These are phyloP conservation scores for Cardamine resedifolia DNA, from an alignment of 345 rosid genomes.

Conservation along the genomic window DNA sequence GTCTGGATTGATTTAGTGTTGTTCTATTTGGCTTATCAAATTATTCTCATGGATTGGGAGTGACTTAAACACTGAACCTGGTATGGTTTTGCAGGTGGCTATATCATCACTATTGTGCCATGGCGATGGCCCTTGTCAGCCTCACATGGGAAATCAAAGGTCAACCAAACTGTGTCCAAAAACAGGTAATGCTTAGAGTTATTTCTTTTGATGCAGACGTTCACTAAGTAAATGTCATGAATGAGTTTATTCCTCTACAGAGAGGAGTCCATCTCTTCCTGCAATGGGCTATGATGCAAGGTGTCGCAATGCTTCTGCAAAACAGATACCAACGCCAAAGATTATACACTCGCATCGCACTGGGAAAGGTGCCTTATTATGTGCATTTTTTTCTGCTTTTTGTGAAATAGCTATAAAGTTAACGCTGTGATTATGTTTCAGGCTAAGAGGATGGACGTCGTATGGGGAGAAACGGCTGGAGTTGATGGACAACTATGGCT, in stretches of 20 bases:
- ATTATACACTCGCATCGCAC: constrained; percentile 95
- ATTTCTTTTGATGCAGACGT: constrained; percentile 12
- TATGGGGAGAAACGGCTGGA: constrained; percentile 99
- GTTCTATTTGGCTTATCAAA: neutral
- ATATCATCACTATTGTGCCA: constrained; percentile 95
- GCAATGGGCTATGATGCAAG: constrained; percentile 99
- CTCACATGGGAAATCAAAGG: constrained; percentile 99
- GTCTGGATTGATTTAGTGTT: neutral
- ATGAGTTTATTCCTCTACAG: constrained; percentile 46
- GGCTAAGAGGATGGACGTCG: constrained; percentile 99
- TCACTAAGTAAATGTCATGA: constrained; percentile 19
- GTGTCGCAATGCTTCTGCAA: constrained; percentile 97
- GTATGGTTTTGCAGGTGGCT: constrained; percentile 80
- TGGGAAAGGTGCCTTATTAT: constrained; percentile 73
- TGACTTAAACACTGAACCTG: constrained; percentile 15
- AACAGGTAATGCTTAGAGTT: constrained; percentile 63
- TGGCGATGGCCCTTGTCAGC: constrained; percentile 96
- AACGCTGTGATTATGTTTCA: constrained; percentile 28
- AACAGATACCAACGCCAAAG: constrained; percentile 99
- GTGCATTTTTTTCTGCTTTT: neutral
- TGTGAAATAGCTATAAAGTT: neutral
- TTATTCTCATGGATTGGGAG: neutral
- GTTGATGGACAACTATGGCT: constrained; percentile 96
- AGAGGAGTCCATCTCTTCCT: constrained; percentile 97
- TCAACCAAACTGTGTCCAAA: constrained; percentile 88